Evolutionary conservation across 495 filamentous ascomycete genomes (phyloP), one percentile per base, ranked within the genome.

Genomic region (Tuber melanosporum): DNA sequence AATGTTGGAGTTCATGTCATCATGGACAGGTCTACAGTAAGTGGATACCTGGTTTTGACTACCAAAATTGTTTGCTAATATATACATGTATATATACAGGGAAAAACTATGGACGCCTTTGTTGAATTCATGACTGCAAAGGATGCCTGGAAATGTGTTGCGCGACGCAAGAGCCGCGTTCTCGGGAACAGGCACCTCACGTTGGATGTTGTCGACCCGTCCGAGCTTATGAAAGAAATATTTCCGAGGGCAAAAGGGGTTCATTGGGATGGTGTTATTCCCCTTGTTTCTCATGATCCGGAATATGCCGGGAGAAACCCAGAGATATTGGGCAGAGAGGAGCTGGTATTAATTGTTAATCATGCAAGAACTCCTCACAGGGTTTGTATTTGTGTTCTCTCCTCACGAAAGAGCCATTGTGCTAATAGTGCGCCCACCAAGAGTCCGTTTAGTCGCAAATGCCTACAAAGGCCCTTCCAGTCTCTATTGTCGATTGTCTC

Each of bases 71-170:
- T 69, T 45, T 45, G 73, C 32, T 81, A 42, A 81, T 22, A 32
- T 66, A 36, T 36, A 32, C 26, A 22, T 47, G 39, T 71, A 36
- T 14, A 0, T 46, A 71, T 44, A 46, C 46, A 83, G 82, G 82
- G 82, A 14, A 83, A 83, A 83, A 83, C 82, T 12, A 83, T 83
- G 82, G 82, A 83, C 69, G 82, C 82, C 4, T 83, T 82, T 77
- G 82, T 82, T 44, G 82, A 83, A 52, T 83, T 83, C 70, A 78
- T 83, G 52, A 81, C 77, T 72, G 72, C 82, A 14, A 83, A 83
- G 72, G 82, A 83, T 74, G 82, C 82, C 41, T 83, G 82, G 82
- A 83, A 83, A 76, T 83, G 82, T 39, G 82, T 83, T 66, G 77
- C 82, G 20, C 82, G 82, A 32, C 82, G 82, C 47, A 81, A 83